Evolutionary conservation across 805 yeast genomes (phyloP), one percentile per base, ranked within the genome.

Genomic region (Trichomonascus vanleenenianus): DNA sequence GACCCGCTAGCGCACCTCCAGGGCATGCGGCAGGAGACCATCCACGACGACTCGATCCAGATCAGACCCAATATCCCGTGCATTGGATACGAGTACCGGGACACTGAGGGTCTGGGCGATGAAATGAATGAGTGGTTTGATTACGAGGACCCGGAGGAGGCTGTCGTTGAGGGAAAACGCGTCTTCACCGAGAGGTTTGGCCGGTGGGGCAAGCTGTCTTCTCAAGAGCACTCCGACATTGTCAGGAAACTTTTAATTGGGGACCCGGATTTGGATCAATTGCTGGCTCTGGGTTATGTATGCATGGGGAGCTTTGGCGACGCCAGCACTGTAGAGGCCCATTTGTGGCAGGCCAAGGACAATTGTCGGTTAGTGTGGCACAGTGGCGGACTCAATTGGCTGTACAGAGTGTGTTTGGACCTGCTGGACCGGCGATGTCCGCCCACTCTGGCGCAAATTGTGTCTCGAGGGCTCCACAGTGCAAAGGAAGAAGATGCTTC

Each of bases 71-170:
- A 22, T 22, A 22, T 22, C 27, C 27, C 27, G 37, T 65, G 22
- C 14, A 19, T 79, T 4, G 61, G 68, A 4, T 80, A 74, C 62
- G 56, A 62, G 2, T 68, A 66, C 47, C 40, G 57, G 3, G 77
- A 74, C 42, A 54, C 57, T 1, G 62, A 66, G 10, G 47, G 56
- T 1, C 12, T 75, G 14, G 48, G 50, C 11, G 58, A 59, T 1
- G 83, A 79, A 50, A 42, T 75, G 12, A 65, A 68, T 8, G 70
- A 72, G 32, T 75, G 79, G 79, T 75, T 73, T 50, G 55, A 54
- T 2, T 59, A 58, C 16, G 32, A 35, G 7, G 39, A 34, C 15
- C 32, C 16, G 19, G 16, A 27, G 15, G 25, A 10, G 12, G 14
- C 4, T 27, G 11, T 49, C 14, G 41, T 60, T n/a, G 48, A 47